Base-by-base conservation (phyloP, 495 filamentous ascomycete species). In the Annulohypoxylon maeteangense region DNA sequence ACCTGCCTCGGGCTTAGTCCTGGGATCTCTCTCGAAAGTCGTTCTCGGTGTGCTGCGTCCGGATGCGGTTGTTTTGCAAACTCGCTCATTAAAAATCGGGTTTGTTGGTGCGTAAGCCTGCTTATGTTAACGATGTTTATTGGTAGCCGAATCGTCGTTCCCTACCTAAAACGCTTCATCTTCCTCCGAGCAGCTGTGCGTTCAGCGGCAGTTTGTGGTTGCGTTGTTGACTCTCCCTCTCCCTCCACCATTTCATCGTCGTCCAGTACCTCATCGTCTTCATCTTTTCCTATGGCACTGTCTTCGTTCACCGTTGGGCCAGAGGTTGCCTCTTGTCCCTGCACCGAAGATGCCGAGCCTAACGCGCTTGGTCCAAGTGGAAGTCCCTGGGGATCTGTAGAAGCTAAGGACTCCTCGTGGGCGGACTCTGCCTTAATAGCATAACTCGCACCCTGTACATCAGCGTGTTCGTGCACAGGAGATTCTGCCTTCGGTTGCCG, bases 41-140 rank as follows among this genome's bases (percentile, higher is more conserved):
- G 86, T 79, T 98, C 94, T 62, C 95, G 88, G 81, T 98, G 94
- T 47, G 93, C 92, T 31, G 95, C 94, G 78, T 98, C 94, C 11
- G 95, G 95, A 81, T 98, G 95, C 20, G 95, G 92, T 74, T 98
- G 93, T 70, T 95, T 93, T 56, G 93, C 92, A 74, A 98, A 98
- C 80, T 98, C 95, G 78, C 93, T 98, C 93, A 97, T 96, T 57
- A 98, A 82, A 74, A 97, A 98, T 29, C 95, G 89, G 25, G 95
- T 98, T 86, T 98, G 95, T 72, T 95, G 95, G 76, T 98, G 95
- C 11, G 95, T 98, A 69, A 98, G 89, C 67, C 95, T 98, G 75
- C 27, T 50, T 65, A 12, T 48, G 57, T 57, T 60, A 67, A 67
- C 59, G 71, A 27, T 14, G 22, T 65, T 63, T 25, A 27, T 45